Base-by-base conservation (phyloP, 1,284 basidiomycete species). In the Pascua guehoae region DNA sequence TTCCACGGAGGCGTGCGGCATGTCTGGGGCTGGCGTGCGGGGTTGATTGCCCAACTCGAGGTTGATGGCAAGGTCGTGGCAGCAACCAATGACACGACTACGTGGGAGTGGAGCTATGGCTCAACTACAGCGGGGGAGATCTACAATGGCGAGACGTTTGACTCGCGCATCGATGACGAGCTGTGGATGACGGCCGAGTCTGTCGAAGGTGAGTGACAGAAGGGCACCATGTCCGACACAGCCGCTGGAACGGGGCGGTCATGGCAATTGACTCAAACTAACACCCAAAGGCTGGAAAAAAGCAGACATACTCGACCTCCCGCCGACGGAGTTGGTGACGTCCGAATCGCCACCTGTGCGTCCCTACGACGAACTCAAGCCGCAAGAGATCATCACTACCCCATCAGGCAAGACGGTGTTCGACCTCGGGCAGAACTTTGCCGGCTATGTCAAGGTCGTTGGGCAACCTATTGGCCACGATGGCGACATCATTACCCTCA, bases 381-480 rank as follows among this genome's bases (percentile, higher is more conserved):
- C n/a, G n/a, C n/a, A n/a, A n/a, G 24, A 32, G 7, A 7, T 32
- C 24, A 32, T 32, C 24, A 32, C 24, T 3, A 69, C 71, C 0
- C 60, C 63, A 8, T 55, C 56, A 15, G 72, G 70, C 12, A 67
- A 69, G 52, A 66, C 18, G 37, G 49, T 72, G 7, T 37, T 74
- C 37, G 71, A 72, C 53, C 72, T 74, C 56, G 72, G 72, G 1
- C 69, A 71, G 48, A 74, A 74, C 53, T 52, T 74, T 12, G 72
- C 68, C 1, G 72, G 72, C 8, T 68, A 63, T 62, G 32, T 72
- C n/a, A n/a, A n/a, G n/a, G 4, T 43, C 63, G 39, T 56, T 68
- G 37, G 47, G 67, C 5, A 42, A 46, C 14, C 49, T 63, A 15
- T 12, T 62, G 0, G 64, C 1, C 64, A 66, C 51, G n/a, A n/a